Percentiles rank a stretch among this genome's conserved stretches.
Conservation (phyloP, 2,329 filamentous ascomycete species). For the Coccinonectria pachysandricola region DNA sequence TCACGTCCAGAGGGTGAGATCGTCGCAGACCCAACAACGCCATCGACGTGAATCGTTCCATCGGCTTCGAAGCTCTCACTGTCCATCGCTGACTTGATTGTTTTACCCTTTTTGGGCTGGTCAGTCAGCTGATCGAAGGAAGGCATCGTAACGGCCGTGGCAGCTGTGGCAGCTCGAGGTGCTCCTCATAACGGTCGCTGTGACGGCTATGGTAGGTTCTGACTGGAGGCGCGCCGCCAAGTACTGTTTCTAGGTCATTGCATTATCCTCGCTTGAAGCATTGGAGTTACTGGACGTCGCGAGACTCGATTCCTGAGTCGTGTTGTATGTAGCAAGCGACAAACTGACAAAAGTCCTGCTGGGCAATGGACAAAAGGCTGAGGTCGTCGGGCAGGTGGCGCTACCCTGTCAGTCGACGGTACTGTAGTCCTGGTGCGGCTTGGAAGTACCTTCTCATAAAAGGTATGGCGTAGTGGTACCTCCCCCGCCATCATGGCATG, state of each 20-base stretch:
- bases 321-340: too few species aligned
- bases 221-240: slow-evolving; percentile 11
- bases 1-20: slow-evolving; percentile 89
- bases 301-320: too few species aligned
- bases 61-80: slow-evolving; percentile 82
- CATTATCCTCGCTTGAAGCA: slow-evolving; percentile 2
- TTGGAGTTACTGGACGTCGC: too few species aligned
- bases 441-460: slow-evolving; percentile 8
- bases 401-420: not conserved
- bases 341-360: too few species aligned
- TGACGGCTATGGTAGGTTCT: too few species aligned
- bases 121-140: slow-evolving; percentile 35
- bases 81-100: slow-evolving; percentile 62
- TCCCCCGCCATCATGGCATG: slow-evolving; percentile 9
- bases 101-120: slow-evolving; percentile 44
- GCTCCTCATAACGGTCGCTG: slow-evolving; percentile 18
- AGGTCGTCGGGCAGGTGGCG: too few species aligned
- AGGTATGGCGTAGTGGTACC: slow-evolving; percentile 9
- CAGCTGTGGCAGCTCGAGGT: slow-evolving; percentile 10
- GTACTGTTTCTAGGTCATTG: slow-evolving; percentile 1
- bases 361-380: too few species aligned
- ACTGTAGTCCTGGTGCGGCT: not conserved
- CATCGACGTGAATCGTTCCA: slow-evolving; percentile 72
- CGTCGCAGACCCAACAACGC: slow-evolving; percentile 76
- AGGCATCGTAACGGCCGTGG: slow-evolving; percentile 32